These are phyloP conservation scores for Stentor roeselii DNA, from an alignment of 73 alveolate species.

Conservation along the genomic window DNA sequence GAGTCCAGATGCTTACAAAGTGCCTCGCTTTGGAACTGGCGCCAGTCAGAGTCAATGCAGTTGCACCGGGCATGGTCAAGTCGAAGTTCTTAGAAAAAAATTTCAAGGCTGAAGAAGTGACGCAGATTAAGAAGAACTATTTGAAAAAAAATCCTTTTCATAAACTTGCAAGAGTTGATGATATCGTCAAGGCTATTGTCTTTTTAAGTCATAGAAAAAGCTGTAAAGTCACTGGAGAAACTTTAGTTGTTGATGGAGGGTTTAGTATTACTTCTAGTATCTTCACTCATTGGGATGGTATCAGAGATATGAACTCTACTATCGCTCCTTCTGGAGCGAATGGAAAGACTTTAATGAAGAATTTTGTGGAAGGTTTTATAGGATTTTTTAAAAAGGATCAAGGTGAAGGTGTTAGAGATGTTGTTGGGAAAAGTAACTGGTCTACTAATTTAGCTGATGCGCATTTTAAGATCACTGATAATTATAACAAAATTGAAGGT, in stretches of 20 bases:
- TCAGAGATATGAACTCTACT: conserved; percentile 29
- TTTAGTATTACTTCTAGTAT: conserved; percentile 31
- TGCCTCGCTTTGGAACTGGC: conserved; percentile 37
- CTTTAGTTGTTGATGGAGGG: conserved; percentile 49
- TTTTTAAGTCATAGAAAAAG: conserved; percentile 36
- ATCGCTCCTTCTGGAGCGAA: conserved; percentile 41
- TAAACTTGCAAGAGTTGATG: conserved; percentile 38
- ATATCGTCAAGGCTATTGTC: conserved; percentile 36
- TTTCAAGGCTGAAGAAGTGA: conserved; percentile 8
- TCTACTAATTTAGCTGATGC: conserved; percentile 67
- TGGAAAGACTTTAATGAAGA: not conserved
- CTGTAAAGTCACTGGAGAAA: conserved; percentile 37
- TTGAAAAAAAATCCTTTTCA: conserved; percentile 33
- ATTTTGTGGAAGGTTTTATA: not conserved
- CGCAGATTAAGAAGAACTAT: conserved; percentile 11
- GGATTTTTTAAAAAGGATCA: not conserved
- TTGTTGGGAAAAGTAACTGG: conserved; percentile 48
- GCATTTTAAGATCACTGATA: conserved; percentile 50
- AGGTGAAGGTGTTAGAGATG: conserved; percentile 43
- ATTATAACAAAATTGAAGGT: conserved; percentile 43
- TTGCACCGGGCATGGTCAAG: conserved; percentile 34
- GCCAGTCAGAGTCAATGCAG: conserved; percentile 42
- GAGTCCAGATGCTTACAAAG: conserved; percentile 44
- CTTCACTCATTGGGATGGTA: conserved; percentile 36
- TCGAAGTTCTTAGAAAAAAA: conserved; percentile 30